Conservation (phyloP, 805 yeast genomes). For the Cyberlindnera nakhonratchasimensis region DNA sequence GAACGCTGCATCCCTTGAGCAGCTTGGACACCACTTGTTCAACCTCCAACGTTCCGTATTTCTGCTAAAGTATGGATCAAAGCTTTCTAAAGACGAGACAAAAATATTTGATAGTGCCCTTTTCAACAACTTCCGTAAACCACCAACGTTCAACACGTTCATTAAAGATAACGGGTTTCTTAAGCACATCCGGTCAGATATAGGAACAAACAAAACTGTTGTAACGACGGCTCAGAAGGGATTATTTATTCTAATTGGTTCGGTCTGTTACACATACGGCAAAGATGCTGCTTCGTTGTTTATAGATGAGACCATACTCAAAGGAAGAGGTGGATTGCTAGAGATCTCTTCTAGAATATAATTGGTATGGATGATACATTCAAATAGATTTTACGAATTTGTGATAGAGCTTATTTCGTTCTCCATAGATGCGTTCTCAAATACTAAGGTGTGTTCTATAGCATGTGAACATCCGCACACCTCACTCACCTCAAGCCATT, state of each 20-base stretch:
- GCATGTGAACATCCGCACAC: not conserved
- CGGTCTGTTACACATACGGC: constrained; percentile 22
- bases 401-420: too few relatives aligned
- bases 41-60: constrained; percentile 12
- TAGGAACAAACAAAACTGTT: not conserved
- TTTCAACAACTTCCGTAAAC: not conserved
- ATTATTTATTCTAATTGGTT: constrained; percentile 27
- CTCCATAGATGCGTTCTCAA: too few relatives aligned
- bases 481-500: too few relatives aligned
- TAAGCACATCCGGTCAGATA: not conserved
- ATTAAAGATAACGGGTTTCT: not conserved
- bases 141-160: constrained; percentile 5
- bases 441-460: too few relatives aligned
- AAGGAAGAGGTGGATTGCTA: constrained; percentile 19
- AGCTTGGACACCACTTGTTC: constrained; percentile 3
- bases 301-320: constrained; percentile 19
- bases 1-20: constrained; percentile 8
- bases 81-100: constrained; percentile 3
- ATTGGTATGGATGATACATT: not conserved
- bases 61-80: constrained; percentile 8
- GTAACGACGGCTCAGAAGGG: constrained; percentile 8
- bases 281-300: constrained; percentile 19
- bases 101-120: constrained; percentile 7
- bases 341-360: constrained; percentile 50
- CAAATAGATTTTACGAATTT: too few relatives aligned